Evolutionary conservation across 1,139 yeast species (phyloP).

Genomic region (Pneumocystis sp.): DNA sequence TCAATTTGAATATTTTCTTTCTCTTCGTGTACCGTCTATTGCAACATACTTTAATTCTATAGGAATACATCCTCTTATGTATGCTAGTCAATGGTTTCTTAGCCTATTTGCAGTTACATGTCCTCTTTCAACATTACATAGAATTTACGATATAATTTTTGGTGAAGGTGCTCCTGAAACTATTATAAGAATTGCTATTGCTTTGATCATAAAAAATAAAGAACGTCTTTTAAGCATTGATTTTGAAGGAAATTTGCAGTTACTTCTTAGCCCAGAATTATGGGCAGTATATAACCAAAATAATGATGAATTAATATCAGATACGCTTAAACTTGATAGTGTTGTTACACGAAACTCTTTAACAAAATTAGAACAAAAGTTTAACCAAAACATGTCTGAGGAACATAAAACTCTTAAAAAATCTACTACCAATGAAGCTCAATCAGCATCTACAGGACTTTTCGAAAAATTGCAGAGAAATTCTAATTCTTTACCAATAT

Average conservation of each 20-base stretch:
- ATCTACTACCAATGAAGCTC: constrained; percentile 10
- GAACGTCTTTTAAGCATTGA: constrained; percentile 37
- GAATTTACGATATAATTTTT: constrained; percentile 40
- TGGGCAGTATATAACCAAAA: constrained; percentile 31
- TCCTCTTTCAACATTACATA: constrained; percentile 37
- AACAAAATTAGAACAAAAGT: constrained; percentile 19
- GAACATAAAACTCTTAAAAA: constrained; percentile 5
- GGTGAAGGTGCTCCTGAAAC: constrained; percentile 56
- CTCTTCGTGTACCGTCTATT: constrained; percentile 31
- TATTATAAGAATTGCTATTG: constrained; percentile 44
- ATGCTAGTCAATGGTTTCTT: constrained; percentile 48
- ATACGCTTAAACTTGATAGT: constrained; percentile 25
- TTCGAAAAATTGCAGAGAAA: constrained; percentile 10
- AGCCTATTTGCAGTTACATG: constrained; percentile 50
- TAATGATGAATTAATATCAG: constrained; percentile 37
- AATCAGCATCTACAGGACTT: constrained; percentile 12
- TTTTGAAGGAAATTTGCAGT: constrained; percentile 50
- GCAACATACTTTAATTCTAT: constrained; percentile 31
- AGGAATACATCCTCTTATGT: constrained; percentile 22
- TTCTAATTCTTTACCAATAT: constrained; percentile 4
- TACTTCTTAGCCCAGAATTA: constrained; percentile 40
- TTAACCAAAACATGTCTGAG: constrained; percentile 10
- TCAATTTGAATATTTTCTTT: constrained; percentile 38
- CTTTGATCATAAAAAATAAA: constrained; percentile 39
- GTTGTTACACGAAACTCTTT: constrained; percentile 19